These are phyloP conservation scores for Terfezia boudieri DNA, from an alignment of 495 filamentous ascomycete genomes.

Conservation along the genomic window DNA sequence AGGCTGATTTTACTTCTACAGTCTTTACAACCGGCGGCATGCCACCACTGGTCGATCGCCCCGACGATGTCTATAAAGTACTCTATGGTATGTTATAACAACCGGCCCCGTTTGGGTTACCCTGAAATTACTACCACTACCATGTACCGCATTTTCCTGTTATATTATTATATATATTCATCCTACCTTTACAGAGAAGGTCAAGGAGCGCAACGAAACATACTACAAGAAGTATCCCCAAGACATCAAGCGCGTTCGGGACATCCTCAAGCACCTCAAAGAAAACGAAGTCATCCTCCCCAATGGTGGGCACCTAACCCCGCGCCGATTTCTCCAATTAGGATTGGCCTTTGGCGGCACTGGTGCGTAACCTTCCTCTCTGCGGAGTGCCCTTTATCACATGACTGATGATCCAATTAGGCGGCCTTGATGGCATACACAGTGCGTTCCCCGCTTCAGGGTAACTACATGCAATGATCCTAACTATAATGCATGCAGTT, in stretches of 20 bases:
- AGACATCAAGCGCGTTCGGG: conserved; percentile 48
- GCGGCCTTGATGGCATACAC: conserved; percentile 47
- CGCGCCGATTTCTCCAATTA: conserved; percentile 46
- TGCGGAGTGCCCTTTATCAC: conserved; percentile 5
- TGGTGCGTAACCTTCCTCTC: conserved; percentile 24
- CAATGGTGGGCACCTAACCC: conserved; percentile 42
- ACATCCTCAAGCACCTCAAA: conserved; percentile 38
- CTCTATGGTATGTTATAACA: conserved; percentile 25
- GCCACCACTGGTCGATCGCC: conserved; percentile 44
- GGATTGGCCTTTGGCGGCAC: conserved; percentile 58
- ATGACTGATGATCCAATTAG: conserved; percentile 9
- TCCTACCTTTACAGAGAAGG: conserved; percentile 24
- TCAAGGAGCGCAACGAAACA: conserved; percentile 38
- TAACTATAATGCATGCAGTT: conserved; percentile 25
- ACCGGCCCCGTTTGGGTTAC: conserved; percentile 16
- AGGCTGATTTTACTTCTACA: conserved; percentile 1
- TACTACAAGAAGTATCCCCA: conserved; percentile 77
- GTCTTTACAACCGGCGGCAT: conserved; percentile 68
- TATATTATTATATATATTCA: neutral
- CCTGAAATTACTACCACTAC: neutral
- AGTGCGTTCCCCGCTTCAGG: conserved; percentile 17
- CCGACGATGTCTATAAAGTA: conserved; percentile 53
- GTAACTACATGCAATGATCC: too few species aligned
- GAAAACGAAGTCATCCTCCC: conserved; percentile 37
- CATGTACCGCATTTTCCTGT: neutral